Evolutionary conservation across 345 rosid genomes (phyloP).

Genomic region (Excoecaria agallocha): DNA sequence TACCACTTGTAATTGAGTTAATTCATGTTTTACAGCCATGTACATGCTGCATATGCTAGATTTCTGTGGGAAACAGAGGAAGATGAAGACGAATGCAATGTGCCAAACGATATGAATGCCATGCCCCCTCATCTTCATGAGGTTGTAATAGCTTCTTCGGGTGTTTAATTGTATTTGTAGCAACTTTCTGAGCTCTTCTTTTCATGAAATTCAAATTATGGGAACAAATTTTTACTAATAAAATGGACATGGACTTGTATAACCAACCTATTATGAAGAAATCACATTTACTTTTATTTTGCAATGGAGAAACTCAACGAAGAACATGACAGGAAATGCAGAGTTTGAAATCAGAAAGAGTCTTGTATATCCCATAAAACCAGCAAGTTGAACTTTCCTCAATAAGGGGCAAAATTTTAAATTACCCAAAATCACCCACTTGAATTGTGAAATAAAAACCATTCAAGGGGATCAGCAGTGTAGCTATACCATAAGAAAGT

Average conservation of each 20-base stretch:
- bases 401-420: not conserved
- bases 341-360: not conserved
- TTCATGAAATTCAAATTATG: too few species aligned
- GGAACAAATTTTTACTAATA: too few species aligned
- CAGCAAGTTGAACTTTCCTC: not conserved
- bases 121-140: not conserved
- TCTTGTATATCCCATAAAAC: conserved; percentile 4
- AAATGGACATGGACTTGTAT: too few species aligned
- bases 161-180: conserved; percentile 3
- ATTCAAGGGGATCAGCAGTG: conserved; percentile 15
- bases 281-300: too few species aligned
- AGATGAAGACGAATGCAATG: conserved; percentile 25
- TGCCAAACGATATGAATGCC: not conserved
- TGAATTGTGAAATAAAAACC: conserved; percentile 18
- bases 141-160: conserved; percentile 17
- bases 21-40: conserved; percentile 39
- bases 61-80: conserved; percentile 61
- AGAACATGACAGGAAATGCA: not conserved
- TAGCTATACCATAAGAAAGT: conserved; percentile 5
- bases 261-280: too few species aligned
- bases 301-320: too few species aligned
- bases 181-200: too few species aligned
- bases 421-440: conserved; percentile 16
- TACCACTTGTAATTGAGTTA: too few species aligned
- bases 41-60: conserved; percentile 61